These are phyloP conservation scores for Phyllosticta citrichinensis DNA, from an alignment of 2,329 filamentous ascomycete genomes.

Conservation along the genomic window DNA sequence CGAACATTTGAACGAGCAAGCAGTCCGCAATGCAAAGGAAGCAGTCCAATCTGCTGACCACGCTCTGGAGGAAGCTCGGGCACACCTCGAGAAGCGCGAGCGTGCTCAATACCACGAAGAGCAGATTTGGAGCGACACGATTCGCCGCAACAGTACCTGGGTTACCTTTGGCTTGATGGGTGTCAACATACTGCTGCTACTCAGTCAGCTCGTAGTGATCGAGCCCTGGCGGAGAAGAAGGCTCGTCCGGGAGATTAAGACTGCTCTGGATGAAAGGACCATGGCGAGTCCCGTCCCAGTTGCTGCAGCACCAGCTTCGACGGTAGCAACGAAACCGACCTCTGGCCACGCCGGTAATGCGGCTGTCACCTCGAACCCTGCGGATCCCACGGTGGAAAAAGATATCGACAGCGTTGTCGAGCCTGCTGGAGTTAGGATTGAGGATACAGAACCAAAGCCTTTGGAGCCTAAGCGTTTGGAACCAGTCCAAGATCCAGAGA, in stretches of 20 bases:
- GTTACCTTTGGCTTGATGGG: conserved; percentile 98
- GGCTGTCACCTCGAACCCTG: background rate
- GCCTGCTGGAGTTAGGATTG: conserved; percentile 10
- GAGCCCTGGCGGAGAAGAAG: conserved; percentile 83
- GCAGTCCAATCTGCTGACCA: conserved; percentile 65
- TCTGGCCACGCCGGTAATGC: background rate
- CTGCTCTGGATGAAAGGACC: conserved; percentile 23
- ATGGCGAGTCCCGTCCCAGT: conserved; percentile 7
- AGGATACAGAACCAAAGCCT: background rate
- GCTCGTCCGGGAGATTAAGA: conserved; percentile 64
- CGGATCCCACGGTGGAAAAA: conserved; percentile 12
- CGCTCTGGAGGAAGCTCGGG: conserved; percentile 66
- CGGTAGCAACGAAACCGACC: background rate
- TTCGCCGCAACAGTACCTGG: conserved; percentile 93
- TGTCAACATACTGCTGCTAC: conserved; percentile 80
- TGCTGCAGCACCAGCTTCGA: background rate
- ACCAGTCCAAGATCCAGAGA: background rate
- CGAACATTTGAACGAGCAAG: conserved; percentile 87
- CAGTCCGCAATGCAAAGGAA: conserved; percentile 62
- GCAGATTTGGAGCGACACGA: conserved; percentile 98
- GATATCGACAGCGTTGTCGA: conserved; percentile 17
- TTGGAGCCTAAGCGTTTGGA: background rate
- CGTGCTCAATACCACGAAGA: conserved; percentile 93
- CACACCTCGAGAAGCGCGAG: conserved; percentile 70
- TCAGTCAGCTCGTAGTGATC: conserved; percentile 77